A percentile compares a stretch with the other conserved stretches of the same genome.
Conservation (phyloP, 2,329 filamentous ascomycete species). For the Pseudogymnoascus sp. region DNA sequence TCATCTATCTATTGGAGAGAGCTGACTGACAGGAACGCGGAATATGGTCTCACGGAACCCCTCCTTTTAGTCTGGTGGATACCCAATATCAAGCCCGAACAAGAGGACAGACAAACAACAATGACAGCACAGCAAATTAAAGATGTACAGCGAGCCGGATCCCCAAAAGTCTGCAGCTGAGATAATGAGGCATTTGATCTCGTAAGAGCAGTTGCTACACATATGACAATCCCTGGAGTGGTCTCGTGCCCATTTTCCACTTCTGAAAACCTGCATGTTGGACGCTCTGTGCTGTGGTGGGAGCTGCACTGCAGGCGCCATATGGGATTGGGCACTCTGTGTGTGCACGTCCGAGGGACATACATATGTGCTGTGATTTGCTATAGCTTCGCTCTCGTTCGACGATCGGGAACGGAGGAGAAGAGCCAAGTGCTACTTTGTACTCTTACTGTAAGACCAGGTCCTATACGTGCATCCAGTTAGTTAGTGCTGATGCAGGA, state of each 20-base stretch:
- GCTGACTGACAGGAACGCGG: not conserved
- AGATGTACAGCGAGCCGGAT: not conserved
- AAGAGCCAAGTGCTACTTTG: not conserved
- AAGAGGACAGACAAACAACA: not conserved
- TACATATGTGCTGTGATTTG: not conserved
- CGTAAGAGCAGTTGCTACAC: not conserved
- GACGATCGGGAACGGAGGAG: not conserved
- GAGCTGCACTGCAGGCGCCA: not conserved
- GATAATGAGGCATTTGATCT: slow-evolving; percentile 5
- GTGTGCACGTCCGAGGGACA: not conserved
- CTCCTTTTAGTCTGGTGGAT: not conserved
- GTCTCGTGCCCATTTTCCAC: slow-evolving; percentile 2
- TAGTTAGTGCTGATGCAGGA: not conserved
- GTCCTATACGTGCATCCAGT: not conserved
- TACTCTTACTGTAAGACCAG: not conserved
- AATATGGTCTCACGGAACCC: not conserved
- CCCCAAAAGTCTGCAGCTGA: not conserved
- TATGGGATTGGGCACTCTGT: not conserved
- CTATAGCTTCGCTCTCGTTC: not conserved
- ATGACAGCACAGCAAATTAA: not conserved
- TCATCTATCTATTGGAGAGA: not conserved
- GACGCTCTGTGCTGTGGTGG: not conserved
- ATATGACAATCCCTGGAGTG: not conserved
- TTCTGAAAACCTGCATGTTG: not conserved
- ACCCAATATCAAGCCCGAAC: not conserved